A percentile compares a stretch with the other conserved stretches of the same genome.
Conservation (phyloP, 2,329 filamentous ascomycete species). For the Fusarium piperis region DNA sequence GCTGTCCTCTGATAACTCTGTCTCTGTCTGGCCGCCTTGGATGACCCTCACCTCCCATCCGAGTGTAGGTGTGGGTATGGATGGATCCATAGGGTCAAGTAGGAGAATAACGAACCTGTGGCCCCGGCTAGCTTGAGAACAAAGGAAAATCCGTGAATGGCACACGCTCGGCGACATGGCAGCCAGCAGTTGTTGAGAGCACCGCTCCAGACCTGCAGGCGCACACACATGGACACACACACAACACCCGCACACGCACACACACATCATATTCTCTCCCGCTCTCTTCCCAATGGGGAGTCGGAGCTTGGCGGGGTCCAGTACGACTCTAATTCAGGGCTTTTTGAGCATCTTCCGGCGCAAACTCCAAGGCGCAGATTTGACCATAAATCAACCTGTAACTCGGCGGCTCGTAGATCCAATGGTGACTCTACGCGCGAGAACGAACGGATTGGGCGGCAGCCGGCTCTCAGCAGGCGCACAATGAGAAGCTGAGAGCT, state of each 20-base stretch:
- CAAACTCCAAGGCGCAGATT: slow-evolving; percentile 19
- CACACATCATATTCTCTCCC: slow-evolving; percentile 25
- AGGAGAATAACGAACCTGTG: slow-evolving; percentile 18
- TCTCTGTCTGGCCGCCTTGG: slow-evolving; percentile 16
- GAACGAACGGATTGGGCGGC: slow-evolving; percentile 4
- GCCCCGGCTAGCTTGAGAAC: slow-evolving; percentile 29
- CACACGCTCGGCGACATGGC: slow-evolving; percentile 30
- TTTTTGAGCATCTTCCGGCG: slow-evolving; percentile 21
- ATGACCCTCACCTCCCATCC: slow-evolving; percentile 33
- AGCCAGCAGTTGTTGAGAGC: slow-evolving; percentile 21
- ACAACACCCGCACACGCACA: slow-evolving; percentile 11
- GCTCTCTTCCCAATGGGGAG: slow-evolving; percentile 26
- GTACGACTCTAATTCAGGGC: slow-evolving; percentile 31
- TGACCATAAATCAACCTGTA: slow-evolving; percentile 1
- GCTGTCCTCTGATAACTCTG: slow-evolving; percentile 28
- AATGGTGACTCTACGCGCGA: slow-evolving; percentile 12
- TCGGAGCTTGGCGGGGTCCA: slow-evolving; percentile 30
- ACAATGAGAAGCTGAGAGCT: slow-evolving; percentile 13
- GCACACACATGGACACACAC: slow-evolving; percentile 24
- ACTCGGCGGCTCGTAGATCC: slow-evolving; percentile 10
- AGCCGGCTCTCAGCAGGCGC: slow-evolving; percentile 7
- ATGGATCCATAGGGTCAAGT: slow-evolving; percentile 11
- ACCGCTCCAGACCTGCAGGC: neutral
- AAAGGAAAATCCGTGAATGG: slow-evolving; percentile 8
- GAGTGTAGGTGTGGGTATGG: slow-evolving; percentile 9